Evolutionary conservation across 768 basidiomycete genomes (phyloP).

Genomic region (Pisolithus microcarpus): DNA sequence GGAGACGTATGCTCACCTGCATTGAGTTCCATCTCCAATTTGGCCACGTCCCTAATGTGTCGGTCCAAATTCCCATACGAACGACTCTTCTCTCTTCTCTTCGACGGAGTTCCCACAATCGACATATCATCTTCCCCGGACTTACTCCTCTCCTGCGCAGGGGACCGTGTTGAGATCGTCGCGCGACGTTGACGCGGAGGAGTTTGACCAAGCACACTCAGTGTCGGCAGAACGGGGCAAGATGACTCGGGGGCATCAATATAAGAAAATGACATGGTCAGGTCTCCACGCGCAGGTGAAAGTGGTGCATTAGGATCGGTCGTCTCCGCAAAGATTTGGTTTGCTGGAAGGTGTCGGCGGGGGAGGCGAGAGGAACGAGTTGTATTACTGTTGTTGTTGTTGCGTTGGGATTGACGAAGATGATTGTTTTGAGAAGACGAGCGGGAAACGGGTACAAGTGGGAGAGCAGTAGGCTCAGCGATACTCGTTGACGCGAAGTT

Average conservation of each 20-base stretch:
- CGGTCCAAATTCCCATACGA: slow-evolving; percentile 59
- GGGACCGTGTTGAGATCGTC: slow-evolving; percentile 62
- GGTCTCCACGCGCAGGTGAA: slow-evolving; percentile 15
- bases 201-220: slow-evolving; percentile 22
- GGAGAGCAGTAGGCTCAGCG: slow-evolving; percentile 53
- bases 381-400: slow-evolving; percentile 5
- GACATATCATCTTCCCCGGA: slow-evolving; percentile 24
- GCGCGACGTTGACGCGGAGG: slow-evolving; percentile 41
- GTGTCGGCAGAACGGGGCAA: slow-evolving; percentile 13
- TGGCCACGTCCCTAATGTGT: slow-evolving; percentile 60
- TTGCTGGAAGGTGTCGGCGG: slow-evolving; percentile 56
- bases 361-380: slow-evolving; percentile 43
- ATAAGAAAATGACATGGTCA: slow-evolving; percentile 18
- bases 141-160: slow-evolving; percentile 30
- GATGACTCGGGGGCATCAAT: slow-evolving; percentile 15
- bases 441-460: slow-evolving; percentile 50
- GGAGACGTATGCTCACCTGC: slow-evolving; percentile 39
- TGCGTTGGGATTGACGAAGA: slow-evolving; percentile 8
- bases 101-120: slow-evolving; percentile 48
- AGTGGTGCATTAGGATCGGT: slow-evolving; percentile 12
- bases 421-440: slow-evolving; percentile 39
- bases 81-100: slow-evolving; percentile 57
- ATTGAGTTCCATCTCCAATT: slow-evolving; percentile 58
- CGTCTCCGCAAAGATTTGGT: slow-evolving; percentile 55
- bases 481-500: slow-evolving; percentile 54